Base-by-base conservation (phyloP, 1,139 yeast species). In the Kluyveromyces sp. region DNA sequence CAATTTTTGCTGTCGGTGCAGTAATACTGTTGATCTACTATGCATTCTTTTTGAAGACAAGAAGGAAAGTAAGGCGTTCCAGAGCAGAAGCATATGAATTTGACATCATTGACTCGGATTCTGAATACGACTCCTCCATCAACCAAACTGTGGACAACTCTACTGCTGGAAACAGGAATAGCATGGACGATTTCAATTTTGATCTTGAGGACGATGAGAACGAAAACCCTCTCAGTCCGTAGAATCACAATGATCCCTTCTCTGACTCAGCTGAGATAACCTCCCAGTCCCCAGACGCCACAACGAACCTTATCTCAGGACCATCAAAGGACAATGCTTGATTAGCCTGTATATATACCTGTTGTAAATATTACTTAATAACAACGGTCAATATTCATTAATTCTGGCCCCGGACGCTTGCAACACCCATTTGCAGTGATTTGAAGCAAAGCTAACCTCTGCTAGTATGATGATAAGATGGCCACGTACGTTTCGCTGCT, bases 71-170 rank as follows among this genome's bases (percentile, higher is more conserved):
- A 43, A 74, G 83, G 56, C 74, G 88, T 64, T 54, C 70, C 39
- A 74, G 87, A 65, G 75, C 83, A 49, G 85, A 80, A 46, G 83
- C 82, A 49, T 83, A 77, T 57, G 94, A 83, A 60, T 83, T 83
- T 61, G 94, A 83, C 60, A 81, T 83, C 38, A 83, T 83, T 41
- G 89, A 83, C 39, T 72, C 73, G 12, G 73, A 68, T 36, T 59
- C 68, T 3, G 71, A 67, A 17, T 56, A 59, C 36, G 64, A 61
- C 25, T 57, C 62, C 1, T 54, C 61, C 2, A 39, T 56, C 22
- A 61, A 57, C 33, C 49, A 49, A 33, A 47, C 49, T 12, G 11
- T 47, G 3, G 48, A 45, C 18, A 43, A 44, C 13, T 44, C 46
- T 13, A 46, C 43, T 18, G 36, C 37, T 25, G 25, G 46, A n/a